Evolutionary conservation across 1,284 basidiomycete species (phyloP), one percentile per base, ranked within the genome.

Genomic region (Fomitiporia mediterranea): DNA sequence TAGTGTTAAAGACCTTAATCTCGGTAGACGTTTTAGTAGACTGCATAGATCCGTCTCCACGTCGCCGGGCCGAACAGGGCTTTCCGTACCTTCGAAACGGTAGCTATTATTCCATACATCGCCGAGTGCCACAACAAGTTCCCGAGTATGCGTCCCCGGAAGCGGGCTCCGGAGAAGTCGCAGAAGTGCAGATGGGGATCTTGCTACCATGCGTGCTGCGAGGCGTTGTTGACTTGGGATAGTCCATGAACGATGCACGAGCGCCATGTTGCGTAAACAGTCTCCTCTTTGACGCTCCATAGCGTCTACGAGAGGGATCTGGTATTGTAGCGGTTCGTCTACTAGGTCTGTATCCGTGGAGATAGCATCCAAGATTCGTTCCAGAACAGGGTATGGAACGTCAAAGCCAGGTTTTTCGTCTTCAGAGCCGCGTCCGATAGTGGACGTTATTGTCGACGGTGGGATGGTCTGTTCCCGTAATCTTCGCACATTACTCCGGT

Each of bases 231-330:
- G 57, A 25, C 47, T 51, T 25, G 49, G 57, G 21, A 48, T 25
- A 17, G 57, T 58, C 57, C 57, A 58, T n/a, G 53, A 43, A 11
- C 57, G 57, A 35, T 55, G 57, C 6, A 58, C 57, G n/a, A 58
- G 57, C 9, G 57, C 7, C 23, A 54, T 17, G 4, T 25, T 13
- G n/a, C 57, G 52, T 30, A 58, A 42, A 21, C 44, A 35, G n/a
- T 58, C 52, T 7, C 19, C 34, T 23, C 57, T 34, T 27, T 49
- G 47, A 9, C 50, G 48, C 42, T 55, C 57, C 4, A 25, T 27
- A 19, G 37, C 47, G 27, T 58, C 47, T 19, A 58, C 34, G 17
- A 55, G 32, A 3, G 57, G 57, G 35, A 55, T 43, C 27, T 55
- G 53, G 17, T 54, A 50, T 21, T 51, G 50, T 7, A 51, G 3